Base-by-base conservation (phyloP, 2,329 filamentous ascomycete species). In the Teratosphaeria pseudoeucalypti region DNA sequence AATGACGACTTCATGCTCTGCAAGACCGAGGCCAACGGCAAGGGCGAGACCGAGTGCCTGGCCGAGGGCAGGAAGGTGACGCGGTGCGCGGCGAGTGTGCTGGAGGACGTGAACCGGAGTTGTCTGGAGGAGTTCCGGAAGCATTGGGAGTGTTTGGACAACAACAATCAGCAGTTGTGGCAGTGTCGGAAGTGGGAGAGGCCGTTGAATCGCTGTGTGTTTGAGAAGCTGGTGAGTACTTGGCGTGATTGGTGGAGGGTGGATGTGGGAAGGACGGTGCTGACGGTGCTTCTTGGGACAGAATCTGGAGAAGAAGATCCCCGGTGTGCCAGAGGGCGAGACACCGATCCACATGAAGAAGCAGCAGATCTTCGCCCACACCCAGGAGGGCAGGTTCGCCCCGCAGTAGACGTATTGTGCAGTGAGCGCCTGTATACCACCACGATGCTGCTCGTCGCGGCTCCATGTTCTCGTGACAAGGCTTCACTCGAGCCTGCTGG, bases 1-100 rank as follows among this genome's bases (percentile, higher is more conserved):
- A 97, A 97, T 78, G 94, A 99, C 81, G 94, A 99, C 79, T 99
- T 88, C 76, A 99, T 99, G 92, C 89, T 95, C 81, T 99, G 94
- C 88, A 99, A 99, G 87, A 89, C 85, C 68, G 91, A 96, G 78
- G 86, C 90, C 70, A 87, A 89, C 64, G 94, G 94, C 70, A 85
- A 84, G 76, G 94, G 91, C 75, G 94, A 99, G 81, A 77, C 95
- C 64, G 90, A 96, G 68, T 99, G 94, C 78, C 79, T 99, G 83
- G 92, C 90, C 82, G 94, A 99, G 80, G 94, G 94, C 60, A 85
- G 94, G 75, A 89, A 94, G 77, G 94, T 99, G 63, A 99, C 94
- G 68, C 85, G 94, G 78, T 99, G 94, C 81, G 94, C 94, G 61
- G 87, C 89, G 68, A 95, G 90, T 77, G 94, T 99, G 90, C 83